A percentile compares a stretch with the other conserved stretches of the same genome.
phyloP scores from a whole-genome alignment of 345 rosid species.

The Citrus australasica region DNA sequence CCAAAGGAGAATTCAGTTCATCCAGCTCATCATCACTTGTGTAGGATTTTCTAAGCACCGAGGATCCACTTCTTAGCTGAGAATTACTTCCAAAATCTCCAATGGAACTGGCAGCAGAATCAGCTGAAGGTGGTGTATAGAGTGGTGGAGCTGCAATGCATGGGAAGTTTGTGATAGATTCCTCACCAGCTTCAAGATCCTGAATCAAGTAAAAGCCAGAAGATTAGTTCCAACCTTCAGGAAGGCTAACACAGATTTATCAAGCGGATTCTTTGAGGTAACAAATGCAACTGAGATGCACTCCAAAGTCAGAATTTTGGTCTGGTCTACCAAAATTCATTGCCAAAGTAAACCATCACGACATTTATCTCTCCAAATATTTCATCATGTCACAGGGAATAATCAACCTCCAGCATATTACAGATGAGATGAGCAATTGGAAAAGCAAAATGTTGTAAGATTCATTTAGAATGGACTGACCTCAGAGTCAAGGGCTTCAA shows the following conservation, averaged over 20 bases:
- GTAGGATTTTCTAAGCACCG: conserved; percentile 63
- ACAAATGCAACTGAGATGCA: background rate
- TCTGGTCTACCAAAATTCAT: background rate
- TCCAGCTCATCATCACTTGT: conserved; percentile 91
- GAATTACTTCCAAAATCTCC: conserved; percentile 43
- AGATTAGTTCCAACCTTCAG: background rate
- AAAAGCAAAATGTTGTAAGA: background rate
- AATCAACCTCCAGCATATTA: background rate
- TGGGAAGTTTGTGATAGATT: conserved; percentile 45
- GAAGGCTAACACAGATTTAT: background rate
- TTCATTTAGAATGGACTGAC: conserved; percentile 35
- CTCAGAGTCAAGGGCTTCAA: conserved; percentile 74
- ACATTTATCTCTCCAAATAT: background rate
- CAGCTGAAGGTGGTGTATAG: conserved; percentile 62
- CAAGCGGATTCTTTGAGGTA: background rate
- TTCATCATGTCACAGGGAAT: background rate
- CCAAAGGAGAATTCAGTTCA: conserved; percentile 69
- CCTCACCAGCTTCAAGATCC: conserved; percentile 45
- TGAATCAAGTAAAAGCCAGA: conserved; percentile 20
- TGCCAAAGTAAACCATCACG: background rate
- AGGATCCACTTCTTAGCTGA: conserved; percentile 59
- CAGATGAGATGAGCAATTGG: background rate
- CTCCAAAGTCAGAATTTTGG: background rate
- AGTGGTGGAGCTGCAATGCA: conserved; percentile 53
- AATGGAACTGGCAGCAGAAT: conserved; percentile 35